Percentiles rank a stretch among this genome's conserved stretches.
These are phyloP conservation scores for Melampsora occidentalis DNA, from an alignment of 1,284 basidiomycete species.

Conservation along the genomic window DNA sequence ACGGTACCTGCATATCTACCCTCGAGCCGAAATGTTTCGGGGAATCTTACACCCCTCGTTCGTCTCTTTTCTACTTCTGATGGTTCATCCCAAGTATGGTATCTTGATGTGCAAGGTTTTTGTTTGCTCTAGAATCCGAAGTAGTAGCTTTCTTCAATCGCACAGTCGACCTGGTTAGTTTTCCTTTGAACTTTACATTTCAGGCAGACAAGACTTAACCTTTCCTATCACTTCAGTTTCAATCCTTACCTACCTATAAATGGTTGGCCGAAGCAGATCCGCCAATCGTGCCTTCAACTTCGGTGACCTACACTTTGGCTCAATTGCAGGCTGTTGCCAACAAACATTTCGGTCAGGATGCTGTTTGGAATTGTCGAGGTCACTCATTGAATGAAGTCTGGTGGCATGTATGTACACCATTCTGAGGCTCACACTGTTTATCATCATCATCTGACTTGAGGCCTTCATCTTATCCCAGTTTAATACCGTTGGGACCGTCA, in stretches of 20 bases:
- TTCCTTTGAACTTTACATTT: neutral
- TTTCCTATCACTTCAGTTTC: constrained; percentile 4
- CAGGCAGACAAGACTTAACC: neutral
- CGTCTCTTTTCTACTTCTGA: neutral
- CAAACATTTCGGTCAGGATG: constrained; percentile 29
- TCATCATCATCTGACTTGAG: neutral
- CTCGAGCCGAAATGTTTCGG: constrained; percentile 60
- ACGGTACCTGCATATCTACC: constrained; percentile 70
- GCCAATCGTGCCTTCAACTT: constrained; percentile 63
- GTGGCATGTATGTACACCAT: constrained; percentile 34
- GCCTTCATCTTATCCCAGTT: constrained; percentile 2
- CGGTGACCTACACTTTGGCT: constrained; percentile 63
- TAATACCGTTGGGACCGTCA: constrained; percentile 21
- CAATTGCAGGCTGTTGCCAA: constrained; percentile 56
- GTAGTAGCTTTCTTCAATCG: constrained; percentile 37
- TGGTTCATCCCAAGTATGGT: neutral
- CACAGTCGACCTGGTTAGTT: constrained; percentile 26
- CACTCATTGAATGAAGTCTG: constrained; percentile 41
- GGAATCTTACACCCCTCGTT: constrained; percentile 31
- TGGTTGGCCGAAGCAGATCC: constrained; percentile 66
- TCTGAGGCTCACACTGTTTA: neutral
- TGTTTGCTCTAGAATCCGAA: constrained; percentile 16
- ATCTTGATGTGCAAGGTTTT: neutral
- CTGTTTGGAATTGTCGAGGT: constrained; percentile 35
- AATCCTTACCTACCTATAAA: constrained; percentile 68